A percentile compares a stretch with the other conserved stretches of the same genome.
These are phyloP conservation scores for Sclerotinia borealis DNA, from an alignment of 2,329 filamentous ascomycete genomes.

Conservation along the genomic window DNA sequence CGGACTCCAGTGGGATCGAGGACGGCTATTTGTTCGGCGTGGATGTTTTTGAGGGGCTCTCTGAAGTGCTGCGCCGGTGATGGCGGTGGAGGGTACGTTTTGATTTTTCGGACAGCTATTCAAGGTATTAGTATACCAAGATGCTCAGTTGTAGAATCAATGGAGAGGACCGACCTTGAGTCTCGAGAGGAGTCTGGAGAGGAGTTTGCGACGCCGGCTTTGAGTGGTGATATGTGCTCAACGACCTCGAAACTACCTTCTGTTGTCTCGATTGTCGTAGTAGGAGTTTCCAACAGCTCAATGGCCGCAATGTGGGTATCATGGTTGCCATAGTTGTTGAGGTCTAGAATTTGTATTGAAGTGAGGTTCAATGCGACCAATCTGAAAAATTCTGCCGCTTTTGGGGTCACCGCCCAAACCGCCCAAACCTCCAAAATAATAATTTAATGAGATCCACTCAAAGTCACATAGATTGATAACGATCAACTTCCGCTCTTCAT, in stretches of 20 bases:
- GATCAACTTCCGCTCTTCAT: not conserved
- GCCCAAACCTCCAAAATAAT: not conserved
- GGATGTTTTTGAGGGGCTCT: conserved; percentile 63
- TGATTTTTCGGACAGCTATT: conserved; percentile 41
- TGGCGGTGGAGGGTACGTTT: conserved; percentile 46
- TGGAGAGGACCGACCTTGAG: conserved; percentile 14
- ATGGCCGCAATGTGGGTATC: conserved; percentile 50
- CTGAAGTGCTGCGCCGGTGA: conserved; percentile 51
- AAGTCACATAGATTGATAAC: not conserved
- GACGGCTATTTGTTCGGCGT: conserved; percentile 59
- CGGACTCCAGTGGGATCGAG: conserved; percentile 85
- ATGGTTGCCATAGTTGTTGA: conserved; percentile 27
- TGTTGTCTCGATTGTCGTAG: conserved; percentile 53
- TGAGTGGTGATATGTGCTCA: conserved; percentile 44
- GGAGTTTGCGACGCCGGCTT: conserved; percentile 23
- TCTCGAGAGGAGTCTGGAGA: conserved; percentile 13
- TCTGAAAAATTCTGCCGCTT: conserved; percentile 19
- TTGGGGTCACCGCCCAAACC: conserved; percentile 9
- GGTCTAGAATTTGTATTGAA: not conserved
- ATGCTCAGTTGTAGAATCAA: conserved; percentile 10
- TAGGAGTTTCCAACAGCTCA: conserved; percentile 63
- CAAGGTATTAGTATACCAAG: conserved; percentile 10
- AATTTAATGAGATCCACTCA: not conserved
- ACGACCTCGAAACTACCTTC: conserved; percentile 39
- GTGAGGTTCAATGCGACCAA: conserved; percentile 16